phyloP scores from a whole-genome alignment of 495 filamentous ascomycete species.

The Trichoderma asperelloides region DNA sequence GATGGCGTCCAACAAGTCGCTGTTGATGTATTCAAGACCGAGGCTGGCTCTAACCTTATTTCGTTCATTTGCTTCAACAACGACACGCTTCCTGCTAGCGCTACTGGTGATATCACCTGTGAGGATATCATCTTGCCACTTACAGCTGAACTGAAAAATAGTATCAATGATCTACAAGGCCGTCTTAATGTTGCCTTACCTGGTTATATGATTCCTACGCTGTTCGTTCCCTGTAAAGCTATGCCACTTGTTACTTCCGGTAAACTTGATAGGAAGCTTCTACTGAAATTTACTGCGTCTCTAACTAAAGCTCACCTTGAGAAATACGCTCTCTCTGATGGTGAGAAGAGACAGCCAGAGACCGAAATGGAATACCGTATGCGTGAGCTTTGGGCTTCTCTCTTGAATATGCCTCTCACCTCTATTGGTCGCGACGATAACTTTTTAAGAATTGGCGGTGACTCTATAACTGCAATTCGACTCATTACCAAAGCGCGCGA shows the following conservation, averaged over 20 bases:
- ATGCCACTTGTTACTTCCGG: conserved; percentile 18
- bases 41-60: conserved; percentile 26
- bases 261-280: not conserved
- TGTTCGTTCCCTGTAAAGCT: conserved; percentile 40
- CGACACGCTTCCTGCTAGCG: conserved; percentile 20
- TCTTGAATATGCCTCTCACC: conserved; percentile 28
- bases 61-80: conserved; percentile 23
- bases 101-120: conserved; percentile 21
- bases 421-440: conserved; percentile 18
- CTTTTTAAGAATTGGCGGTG: not conserved
- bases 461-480: conserved; percentile 27
- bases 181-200: conserved; percentile 26
- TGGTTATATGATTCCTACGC: conserved; percentile 47
- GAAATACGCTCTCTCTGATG: not conserved
- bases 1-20: conserved; percentile 14
- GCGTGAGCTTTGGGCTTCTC: conserved; percentile 35
- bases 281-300: conserved; percentile 17
- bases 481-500: not conserved
- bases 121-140: conserved; percentile 28
- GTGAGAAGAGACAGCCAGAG: not conserved
- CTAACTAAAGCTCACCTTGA: not conserved
- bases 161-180: conserved; percentile 21
- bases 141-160: conserved; percentile 27
- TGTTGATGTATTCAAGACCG: conserved; percentile 15
- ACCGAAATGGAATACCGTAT: conserved; percentile 20